A percentile compares a stretch with the other conserved stretches of the same genome.
Evolutionary conservation across 371 early-diverging fungal species (phyloP).

Genomic region (Actinomucor elegans): DNA sequence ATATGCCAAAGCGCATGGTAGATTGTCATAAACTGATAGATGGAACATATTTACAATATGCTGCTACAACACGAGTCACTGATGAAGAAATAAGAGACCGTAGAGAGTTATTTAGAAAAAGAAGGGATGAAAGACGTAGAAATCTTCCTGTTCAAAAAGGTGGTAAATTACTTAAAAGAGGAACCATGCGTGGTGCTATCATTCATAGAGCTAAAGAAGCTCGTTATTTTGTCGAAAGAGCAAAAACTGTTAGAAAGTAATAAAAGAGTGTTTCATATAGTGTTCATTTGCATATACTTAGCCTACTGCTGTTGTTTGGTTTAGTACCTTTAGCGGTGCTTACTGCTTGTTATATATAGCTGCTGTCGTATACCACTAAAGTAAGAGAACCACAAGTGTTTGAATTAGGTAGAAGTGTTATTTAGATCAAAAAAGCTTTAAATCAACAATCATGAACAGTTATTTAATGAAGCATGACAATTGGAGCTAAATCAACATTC

Average conservation of each 20-base stretch:
- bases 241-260: conserved; percentile 39
- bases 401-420: too few relatives aligned
- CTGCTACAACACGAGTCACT: conserved; percentile 49
- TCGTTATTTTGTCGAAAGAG: conserved; percentile 41
- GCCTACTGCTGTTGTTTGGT: too few relatives aligned
- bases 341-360: too few relatives aligned
- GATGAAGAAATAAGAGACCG: conserved; percentile 57
- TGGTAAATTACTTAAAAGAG: conserved; percentile 27
- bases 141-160: conserved; percentile 29
- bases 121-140: conserved; percentile 44
- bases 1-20: conserved; percentile 73
- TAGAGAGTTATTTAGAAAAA: conserved; percentile 47
- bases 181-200: conserved; percentile 39
- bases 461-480: too few relatives aligned
- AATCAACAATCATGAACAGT: too few relatives aligned
- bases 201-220: conserved; percentile 47
- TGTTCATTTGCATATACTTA: too few relatives aligned
- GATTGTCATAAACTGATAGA: conserved; percentile 78
- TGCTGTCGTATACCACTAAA: too few relatives aligned
- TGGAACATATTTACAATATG: conserved; percentile 53
- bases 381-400: too few relatives aligned
- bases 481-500: too few relatives aligned
- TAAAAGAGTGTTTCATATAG: too few relatives aligned
- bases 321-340: too few relatives aligned
- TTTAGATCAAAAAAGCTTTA: too few relatives aligned